Base-by-base conservation (phyloP, 2,329 filamentous ascomycete genomes). In the Pseudonectria foliicola region DNA sequence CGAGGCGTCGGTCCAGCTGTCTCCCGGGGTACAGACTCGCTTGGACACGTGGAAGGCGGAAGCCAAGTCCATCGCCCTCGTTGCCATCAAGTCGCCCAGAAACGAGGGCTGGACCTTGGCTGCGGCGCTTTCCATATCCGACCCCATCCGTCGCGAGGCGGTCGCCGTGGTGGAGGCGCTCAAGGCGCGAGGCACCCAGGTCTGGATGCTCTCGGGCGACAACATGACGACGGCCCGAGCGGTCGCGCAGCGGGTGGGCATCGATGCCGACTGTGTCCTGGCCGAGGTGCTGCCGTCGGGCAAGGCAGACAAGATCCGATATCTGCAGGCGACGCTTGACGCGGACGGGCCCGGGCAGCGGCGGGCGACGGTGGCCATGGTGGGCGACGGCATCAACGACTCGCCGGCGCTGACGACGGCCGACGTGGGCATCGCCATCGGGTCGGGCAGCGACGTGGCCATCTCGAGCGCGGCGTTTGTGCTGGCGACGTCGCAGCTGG, bases 141-240 rank as follows among this genome's bases (percentile, higher is more conserved):
- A 95, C 47, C 79, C 85, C 1, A 75, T 95, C 43, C 82, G 89
- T 3, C 73, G 77, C 0, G 85, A 93, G 59, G 80, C 87, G 0
- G 60, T 64, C 2, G 53, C 64, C 7, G 77, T 90, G 13, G 73
- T 94, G 38, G 59, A 63, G 6, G 69, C 78, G 2, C 74, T 95
- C 1, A 72, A 75, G 28, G 60, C 70, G 4, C 73, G 74, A 12
- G 78, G 82, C 13, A 80, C 84, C 30, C 75, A 80, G 23, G 83
- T 94, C 4, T 95, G 82, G 78, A 93, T 95, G 86, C 79, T 95
- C 25, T 93, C 87, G 0, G 89, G 89, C 21, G 89, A 95, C 64
- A 95, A 95, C 53, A 65, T 69, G n/a, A 79, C 68, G n/a, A 95
- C 89, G 1, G 89, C 89, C 3, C 68, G 73, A 13, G 86, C 87